phyloP scores from a whole-genome alignment of 2,329 filamentous ascomycete genomes.

The Pyrenochaeta sp. region DNA sequence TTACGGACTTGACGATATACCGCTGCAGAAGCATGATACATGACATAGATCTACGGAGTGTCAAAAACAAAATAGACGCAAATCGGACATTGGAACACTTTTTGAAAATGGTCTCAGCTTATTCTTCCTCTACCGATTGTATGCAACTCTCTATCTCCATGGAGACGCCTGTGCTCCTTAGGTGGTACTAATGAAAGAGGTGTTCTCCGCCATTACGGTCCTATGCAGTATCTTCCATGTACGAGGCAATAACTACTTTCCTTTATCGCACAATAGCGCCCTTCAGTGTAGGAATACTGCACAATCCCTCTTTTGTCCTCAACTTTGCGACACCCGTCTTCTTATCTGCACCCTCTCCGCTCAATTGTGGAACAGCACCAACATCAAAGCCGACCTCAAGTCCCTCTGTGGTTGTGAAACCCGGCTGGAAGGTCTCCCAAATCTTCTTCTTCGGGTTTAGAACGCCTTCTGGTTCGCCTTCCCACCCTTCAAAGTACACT shows the following conservation, averaged over 20 bases:
- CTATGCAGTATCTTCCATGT: neutral
- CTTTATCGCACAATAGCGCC: conserved; percentile 81
- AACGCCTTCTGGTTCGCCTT: conserved; percentile 89
- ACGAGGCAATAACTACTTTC: neutral
- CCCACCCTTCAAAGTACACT: conserved; percentile 93
- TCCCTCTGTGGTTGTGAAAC: conserved; percentile 85
- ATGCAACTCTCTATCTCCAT: neutral
- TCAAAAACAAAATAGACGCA: neutral
- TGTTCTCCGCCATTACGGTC: neutral
- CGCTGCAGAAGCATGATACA: neutral
- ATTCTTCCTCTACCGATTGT: neutral
- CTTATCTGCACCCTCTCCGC: conserved; percentile 70
- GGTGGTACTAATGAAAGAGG: neutral
- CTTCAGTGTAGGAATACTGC: conserved; percentile 82
- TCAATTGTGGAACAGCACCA: conserved; percentile 75
- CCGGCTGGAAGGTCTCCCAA: conserved; percentile 96
- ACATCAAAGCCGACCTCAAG: conserved; percentile 90
- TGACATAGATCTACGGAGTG: neutral
- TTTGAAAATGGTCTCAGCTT: neutral
- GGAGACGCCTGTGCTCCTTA: neutral
- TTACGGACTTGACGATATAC: neutral
- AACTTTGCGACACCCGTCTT: conserved; percentile 68
- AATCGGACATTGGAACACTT: neutral
- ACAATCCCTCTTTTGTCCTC: conserved; percentile 81
- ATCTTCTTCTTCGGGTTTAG: conserved; percentile 99